These are phyloP conservation scores for Metroxylon sagu DNA, from an alignment of 176 grass and related monocot genomes.

Conservation along the genomic window DNA sequence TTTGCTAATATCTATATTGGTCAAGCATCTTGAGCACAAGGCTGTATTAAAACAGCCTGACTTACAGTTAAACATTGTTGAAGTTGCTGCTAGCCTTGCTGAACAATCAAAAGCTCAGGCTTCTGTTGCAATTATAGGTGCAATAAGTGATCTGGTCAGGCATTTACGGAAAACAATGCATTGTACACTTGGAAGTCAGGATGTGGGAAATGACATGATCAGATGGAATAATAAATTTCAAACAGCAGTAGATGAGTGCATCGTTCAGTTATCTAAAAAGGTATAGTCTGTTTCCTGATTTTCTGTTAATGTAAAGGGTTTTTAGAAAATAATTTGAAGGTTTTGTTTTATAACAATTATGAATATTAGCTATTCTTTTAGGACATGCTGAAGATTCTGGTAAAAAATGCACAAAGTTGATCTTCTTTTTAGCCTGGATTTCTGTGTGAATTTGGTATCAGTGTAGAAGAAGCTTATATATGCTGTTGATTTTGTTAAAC, in stretches of 20 bases:
- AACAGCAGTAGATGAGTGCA: slow-evolving; percentile 72
- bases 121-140: slow-evolving; percentile 72
- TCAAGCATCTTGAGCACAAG: slow-evolving; percentile 99
- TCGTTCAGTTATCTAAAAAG: slow-evolving; percentile 90
- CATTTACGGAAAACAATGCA: slow-evolving; percentile 91
- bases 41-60: slow-evolving; percentile 74
- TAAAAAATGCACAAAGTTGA: too few relatives aligned
- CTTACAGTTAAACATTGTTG: slow-evolving; percentile 81
- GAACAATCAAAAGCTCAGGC: slow-evolving; percentile 67
- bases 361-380: too few relatives aligned
- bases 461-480: too few relatives aligned
- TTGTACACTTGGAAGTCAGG: slow-evolving; percentile 65
- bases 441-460: background rate
- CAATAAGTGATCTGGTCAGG: slow-evolving; percentile 96
- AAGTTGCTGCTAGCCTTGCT: slow-evolving; percentile 71
- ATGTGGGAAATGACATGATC: slow-evolving; percentile 41
- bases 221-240: slow-evolving; percentile 75
- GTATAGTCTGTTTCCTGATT: slow-evolving; percentile 25
- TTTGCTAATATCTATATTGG: slow-evolving; percentile 70
- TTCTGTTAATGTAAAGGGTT: background rate
- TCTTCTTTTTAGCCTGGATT: background rate
- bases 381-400: too few relatives aligned
- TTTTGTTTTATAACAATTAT: too few relatives aligned
- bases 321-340: too few relatives aligned
- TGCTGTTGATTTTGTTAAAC: slow-evolving; percentile 24